Evolutionary conservation across 495 filamentous ascomycete genomes (phyloP).

Genomic region (Bathelium albidoporum): DNA sequence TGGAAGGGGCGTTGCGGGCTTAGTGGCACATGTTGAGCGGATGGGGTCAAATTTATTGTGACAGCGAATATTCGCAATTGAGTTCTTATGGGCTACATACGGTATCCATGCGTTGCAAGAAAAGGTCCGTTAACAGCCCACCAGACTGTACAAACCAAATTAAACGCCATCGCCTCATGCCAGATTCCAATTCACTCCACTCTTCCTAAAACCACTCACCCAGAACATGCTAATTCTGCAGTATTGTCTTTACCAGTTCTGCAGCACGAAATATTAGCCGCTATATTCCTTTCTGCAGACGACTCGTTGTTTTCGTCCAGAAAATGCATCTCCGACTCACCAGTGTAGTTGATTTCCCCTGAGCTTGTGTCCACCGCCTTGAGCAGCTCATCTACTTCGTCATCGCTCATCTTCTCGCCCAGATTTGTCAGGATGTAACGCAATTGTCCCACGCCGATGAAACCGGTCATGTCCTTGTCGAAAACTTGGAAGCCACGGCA

Average conservation of each 20-base stretch:
- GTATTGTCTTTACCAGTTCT: conserved; percentile 90
- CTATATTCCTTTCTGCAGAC: conserved; percentile 7
- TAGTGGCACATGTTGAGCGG: not conserved
- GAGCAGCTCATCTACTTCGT: conserved; percentile 94
- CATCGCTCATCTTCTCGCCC: conserved; percentile 97
- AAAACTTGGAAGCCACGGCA: conserved; percentile 98
- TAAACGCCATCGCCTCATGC: conserved; percentile 1
- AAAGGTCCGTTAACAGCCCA: not conserved
- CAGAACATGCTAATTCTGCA: conserved; percentile 59
- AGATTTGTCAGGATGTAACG: conserved; percentile 93
- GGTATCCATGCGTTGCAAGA: not conserved
- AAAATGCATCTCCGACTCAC: conserved; percentile 34
- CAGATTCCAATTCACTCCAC: not conserved
- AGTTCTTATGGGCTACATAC: not conserved
- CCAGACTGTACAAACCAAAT: not conserved
- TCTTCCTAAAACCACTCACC: not conserved
- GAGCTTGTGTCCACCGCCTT: conserved; percentile 92
- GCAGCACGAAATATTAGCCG: not conserved
- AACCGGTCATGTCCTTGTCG: conserved; percentile 97
- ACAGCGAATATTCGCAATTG: not conserved
- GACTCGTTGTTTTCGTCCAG: conserved; percentile 19
- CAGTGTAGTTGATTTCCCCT: conserved; percentile 93
- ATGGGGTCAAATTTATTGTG: not conserved
- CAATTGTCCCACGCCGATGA: conserved; percentile 92
- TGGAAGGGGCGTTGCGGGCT: not conserved